A percentile compares a stretch with the other conserved stretches of the same genome.
These are phyloP conservation scores for Tetradesmus obliquus DNA, from an alignment of 139 green algal genomes.

Conservation along the genomic window DNA sequence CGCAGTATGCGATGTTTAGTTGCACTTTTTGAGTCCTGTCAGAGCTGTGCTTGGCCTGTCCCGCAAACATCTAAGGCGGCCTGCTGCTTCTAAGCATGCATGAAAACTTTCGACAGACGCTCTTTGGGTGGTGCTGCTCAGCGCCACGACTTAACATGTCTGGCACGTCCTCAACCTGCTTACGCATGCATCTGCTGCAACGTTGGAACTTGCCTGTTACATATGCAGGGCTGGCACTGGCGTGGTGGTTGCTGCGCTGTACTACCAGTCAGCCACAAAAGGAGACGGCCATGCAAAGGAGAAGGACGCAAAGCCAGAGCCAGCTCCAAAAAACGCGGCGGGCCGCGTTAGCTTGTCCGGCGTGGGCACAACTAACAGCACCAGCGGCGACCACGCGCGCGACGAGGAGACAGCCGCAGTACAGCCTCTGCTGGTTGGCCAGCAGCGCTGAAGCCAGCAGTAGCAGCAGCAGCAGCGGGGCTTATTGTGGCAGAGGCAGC, in stretches of 20 bases:
- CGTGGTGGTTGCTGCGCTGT: slow-evolving; percentile 72
- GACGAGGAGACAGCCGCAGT: slow-evolving; percentile 25
- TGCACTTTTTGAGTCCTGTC: not conserved
- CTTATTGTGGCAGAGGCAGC: not conserved
- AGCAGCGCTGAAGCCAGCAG: not conserved
- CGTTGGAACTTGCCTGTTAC: not conserved
- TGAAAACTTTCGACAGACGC: too few relatives aligned
- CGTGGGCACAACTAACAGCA: not conserved
- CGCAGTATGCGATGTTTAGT: not conserved
- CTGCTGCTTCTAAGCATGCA: too few relatives aligned
- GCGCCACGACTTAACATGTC: too few relatives aligned
- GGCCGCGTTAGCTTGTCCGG: slow-evolving; percentile 21
- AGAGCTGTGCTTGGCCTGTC: too few relatives aligned
- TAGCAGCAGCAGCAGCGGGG: not conserved
- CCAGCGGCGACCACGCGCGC: not conserved
- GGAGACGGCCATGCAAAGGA: slow-evolving; percentile 11
- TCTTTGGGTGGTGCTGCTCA: too few relatives aligned
- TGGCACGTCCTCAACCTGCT: too few relatives aligned
- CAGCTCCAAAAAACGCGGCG: not conserved
- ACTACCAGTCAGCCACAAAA: slow-evolving; percentile 69
- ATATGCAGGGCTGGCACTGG: slow-evolving; percentile 59
- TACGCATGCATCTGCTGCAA: not conserved
- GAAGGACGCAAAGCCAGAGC: not conserved
- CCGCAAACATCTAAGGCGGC: too few relatives aligned
- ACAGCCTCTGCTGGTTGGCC: slow-evolving; percentile 4